Conservation (phyloP, 1,284 basidiomycete genomes). For the Clitocybe nebularis region DNA sequence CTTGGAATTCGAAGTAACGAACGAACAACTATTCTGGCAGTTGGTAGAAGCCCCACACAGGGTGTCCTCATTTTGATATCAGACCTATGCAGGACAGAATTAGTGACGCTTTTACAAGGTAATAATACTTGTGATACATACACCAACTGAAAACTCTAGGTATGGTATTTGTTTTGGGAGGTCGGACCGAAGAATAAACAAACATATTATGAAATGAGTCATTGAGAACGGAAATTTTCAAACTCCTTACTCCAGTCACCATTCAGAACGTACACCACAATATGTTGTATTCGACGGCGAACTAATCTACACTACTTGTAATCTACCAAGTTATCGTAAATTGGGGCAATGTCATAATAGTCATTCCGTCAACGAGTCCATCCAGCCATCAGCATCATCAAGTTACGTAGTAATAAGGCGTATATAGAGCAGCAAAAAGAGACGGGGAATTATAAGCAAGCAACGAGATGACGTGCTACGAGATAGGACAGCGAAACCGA, state of each 20-base stretch:
- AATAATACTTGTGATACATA: background rate
- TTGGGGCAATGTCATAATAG: conserved; percentile 13
- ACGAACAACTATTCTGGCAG: conserved; percentile 10
- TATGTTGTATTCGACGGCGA: conserved; percentile 1
- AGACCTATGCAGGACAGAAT: no score
- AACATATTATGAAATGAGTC: no score
- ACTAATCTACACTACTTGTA: conserved; percentile 27
- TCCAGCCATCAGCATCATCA: conserved; percentile 24
- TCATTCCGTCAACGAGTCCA: conserved; percentile 19
- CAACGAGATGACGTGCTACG: no score
- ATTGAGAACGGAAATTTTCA: background rate
- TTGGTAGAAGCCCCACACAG: conserved; percentile 13
- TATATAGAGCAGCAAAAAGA: conserved; percentile 12
- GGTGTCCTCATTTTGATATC: no score
- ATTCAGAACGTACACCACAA: conserved; percentile 2
- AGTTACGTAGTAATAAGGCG: conserved; percentile 9
- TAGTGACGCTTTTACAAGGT: background rate
- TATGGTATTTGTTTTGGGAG: no score
- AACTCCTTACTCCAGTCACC: conserved; percentile 1
- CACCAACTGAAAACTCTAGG: background rate
- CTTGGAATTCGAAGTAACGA: conserved; percentile 7
- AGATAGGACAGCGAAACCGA: no score
- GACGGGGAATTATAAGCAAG: conserved; percentile 14
- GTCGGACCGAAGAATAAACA: no score
- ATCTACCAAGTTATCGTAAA: conserved; percentile 24